Evolutionary conservation across 768 basidiomycete genomes (phyloP).

Genomic region (Cubamyces lactineus): DNA sequence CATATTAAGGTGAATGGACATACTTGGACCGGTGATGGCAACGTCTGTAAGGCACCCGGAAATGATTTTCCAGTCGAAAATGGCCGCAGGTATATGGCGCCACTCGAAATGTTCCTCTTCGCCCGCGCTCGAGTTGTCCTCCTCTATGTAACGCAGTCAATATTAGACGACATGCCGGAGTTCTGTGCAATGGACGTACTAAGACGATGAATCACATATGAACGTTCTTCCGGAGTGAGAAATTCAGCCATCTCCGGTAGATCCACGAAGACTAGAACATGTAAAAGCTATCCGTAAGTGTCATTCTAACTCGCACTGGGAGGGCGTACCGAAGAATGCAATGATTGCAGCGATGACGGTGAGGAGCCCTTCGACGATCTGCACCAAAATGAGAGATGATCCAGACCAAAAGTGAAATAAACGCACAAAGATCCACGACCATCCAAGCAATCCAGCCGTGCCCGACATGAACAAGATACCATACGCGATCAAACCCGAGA

Average conservation of each 20-base stretch:
- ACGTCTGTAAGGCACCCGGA: constrained; percentile 58
- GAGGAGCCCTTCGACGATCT: constrained; percentile 66
- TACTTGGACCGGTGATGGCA: constrained; percentile 59
- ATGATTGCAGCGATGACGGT: constrained; percentile 61
- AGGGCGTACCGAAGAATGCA: constrained; percentile 50
- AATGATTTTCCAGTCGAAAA: constrained; percentile 71
- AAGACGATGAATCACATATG: constrained; percentile 56
- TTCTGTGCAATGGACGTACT: constrained; percentile 40
- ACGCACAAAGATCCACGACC: constrained; percentile 39
- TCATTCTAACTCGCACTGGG: too few relatives aligned
- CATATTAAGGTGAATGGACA: constrained; percentile 32
- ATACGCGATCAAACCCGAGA: constrained; percentile 37
- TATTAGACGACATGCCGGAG: background rate
- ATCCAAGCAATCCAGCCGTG: constrained; percentile 30
- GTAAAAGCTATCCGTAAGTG: too few relatives aligned
- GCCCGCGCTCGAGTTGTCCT: constrained; percentile 54
- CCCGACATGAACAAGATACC: constrained; percentile 40
- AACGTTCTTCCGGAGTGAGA: constrained; percentile 59
- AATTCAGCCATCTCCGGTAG: constrained; percentile 61
- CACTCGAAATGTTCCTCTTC: constrained; percentile 63
- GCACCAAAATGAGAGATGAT: background rate
- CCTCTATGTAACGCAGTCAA: constrained; percentile 40
- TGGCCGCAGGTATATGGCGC: constrained; percentile 55
- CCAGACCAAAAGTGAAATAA: background rate
- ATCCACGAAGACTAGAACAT: constrained; percentile 55